These are phyloP conservation scores for Stentor roeselii DNA, from an alignment of 73 alveolate genomes.

Conservation along the genomic window DNA sequence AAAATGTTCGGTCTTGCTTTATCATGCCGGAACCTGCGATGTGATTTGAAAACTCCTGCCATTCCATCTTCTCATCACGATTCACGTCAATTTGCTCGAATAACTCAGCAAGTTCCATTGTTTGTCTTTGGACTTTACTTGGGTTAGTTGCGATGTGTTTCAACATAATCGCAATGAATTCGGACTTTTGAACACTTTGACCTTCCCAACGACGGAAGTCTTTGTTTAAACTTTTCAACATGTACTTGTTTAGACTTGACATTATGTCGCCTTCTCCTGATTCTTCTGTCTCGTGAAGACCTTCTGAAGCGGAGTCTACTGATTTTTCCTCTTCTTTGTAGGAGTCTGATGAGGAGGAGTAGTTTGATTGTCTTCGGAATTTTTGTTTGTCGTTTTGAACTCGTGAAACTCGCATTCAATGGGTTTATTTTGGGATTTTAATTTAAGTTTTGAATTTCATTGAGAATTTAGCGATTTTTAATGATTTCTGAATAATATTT, in stretches of 20 bases:
- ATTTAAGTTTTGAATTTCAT: no score
- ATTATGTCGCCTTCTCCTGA: conserved; percentile 51
- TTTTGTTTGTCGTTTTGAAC: no score
- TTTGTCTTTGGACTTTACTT: conserved; percentile 76
- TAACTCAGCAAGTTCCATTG: conserved; percentile 79
- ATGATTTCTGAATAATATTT: no score
- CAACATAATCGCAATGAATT: conserved; percentile 88
- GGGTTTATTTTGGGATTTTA: no score
- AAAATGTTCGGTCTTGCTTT: conserved; percentile 87
- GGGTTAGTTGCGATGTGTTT: conserved; percentile 83
- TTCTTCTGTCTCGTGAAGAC: conserved; percentile 17
- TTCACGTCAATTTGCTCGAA: conserved; percentile 95
- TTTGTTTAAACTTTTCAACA: conserved; percentile 54
- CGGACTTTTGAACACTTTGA: conserved; percentile 61
- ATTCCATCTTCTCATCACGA: conserved; percentile 93
- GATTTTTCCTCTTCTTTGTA: no score
- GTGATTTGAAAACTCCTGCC: conserved; percentile 97
- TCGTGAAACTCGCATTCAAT: no score
- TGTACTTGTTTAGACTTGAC: conserved; percentile 52
- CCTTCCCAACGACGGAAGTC: conserved; percentile 49
- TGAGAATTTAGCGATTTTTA: no score
- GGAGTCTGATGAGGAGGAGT: no score
- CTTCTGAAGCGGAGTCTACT: no score
- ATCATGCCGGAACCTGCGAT: conserved; percentile 94
- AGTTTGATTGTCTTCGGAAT: no score